These are phyloP conservation scores for Rhododendron henanense DNA, from an alignment of 148 eudicot species.

Conservation along the genomic window DNA sequence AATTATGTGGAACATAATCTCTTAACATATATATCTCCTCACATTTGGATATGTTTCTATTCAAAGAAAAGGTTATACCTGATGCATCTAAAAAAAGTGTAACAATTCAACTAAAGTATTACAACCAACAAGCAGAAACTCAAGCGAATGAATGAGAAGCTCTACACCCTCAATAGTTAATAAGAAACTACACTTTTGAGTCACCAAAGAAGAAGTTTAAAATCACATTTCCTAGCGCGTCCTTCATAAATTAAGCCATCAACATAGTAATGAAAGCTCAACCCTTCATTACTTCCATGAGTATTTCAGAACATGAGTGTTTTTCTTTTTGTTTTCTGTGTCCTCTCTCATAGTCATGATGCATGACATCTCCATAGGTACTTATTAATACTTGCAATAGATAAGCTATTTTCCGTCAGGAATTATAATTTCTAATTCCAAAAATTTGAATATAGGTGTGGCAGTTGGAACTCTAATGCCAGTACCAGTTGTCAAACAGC, in stretches of 20 bases:
- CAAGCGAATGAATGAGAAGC: neutral
- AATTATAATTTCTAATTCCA: too few relatives aligned
- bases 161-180: neutral
- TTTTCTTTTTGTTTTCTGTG: neutral
- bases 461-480: too few relatives aligned
- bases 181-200: neutral
- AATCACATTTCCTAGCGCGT: neutral
- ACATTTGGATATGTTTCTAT: neutral
- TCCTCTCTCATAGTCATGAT: neutral
- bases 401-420: too few relatives aligned
- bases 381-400: too few relatives aligned
- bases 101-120: neutral
- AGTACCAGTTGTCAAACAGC: too few relatives aligned
- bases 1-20: neutral
- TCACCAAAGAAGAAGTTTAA: neutral
- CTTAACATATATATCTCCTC: neutral
- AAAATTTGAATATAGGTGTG: too few relatives aligned
- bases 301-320: neutral
- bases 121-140: neutral
- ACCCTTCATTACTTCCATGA: neutral
- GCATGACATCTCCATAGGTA: too few relatives aligned
- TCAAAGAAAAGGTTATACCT: neutral
- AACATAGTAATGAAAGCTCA: neutral
- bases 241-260: neutral
- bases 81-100: too few relatives aligned